phyloP scores from a whole-genome alignment of 106 monocot genomes.

The Allium cepa region DNA sequence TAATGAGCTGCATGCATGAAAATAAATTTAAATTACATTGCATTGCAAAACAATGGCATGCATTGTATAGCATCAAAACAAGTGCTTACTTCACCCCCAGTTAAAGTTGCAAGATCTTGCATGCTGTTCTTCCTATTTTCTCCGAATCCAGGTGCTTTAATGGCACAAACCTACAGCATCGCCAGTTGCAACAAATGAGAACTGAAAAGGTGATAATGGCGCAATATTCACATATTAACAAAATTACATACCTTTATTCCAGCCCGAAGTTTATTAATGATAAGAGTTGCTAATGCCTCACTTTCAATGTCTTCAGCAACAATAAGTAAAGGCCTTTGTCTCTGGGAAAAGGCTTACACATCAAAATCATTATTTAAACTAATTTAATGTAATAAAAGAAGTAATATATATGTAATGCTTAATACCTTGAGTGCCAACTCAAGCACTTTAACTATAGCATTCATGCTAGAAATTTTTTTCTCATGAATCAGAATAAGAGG shows the following conservation, averaged over 20 bases:
- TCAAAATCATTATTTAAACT: no score
- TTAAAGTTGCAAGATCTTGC: conserved; percentile 80
- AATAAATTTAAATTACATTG: no score
- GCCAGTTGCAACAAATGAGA: neutral
- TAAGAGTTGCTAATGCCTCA: conserved; percentile 69
- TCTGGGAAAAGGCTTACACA: conserved; percentile 26
- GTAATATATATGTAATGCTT: no score
- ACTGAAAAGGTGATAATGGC: neutral
- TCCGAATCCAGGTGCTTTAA: conserved; percentile 98
- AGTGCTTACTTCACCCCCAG: conserved; percentile 71
- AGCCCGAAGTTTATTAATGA: conserved; percentile 88
- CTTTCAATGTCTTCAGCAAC: conserved; percentile 81
- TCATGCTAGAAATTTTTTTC: conserved; percentile 75
- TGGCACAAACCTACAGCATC: conserved; percentile 64
- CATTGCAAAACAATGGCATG: no score
- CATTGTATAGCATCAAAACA: neutral
- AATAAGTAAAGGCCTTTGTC: conserved; percentile 82
- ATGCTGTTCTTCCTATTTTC: conserved; percentile 77
- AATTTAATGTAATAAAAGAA: no score
- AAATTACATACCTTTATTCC: conserved; percentile 52
- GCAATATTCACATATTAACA: neutral
- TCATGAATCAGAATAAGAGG: conserved; percentile 86
- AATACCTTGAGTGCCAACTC: conserved; percentile 73
- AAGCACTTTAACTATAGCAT: conserved; percentile 68
- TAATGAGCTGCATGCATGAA: conserved; percentile 43